Evolutionary conservation across 176 grass and related monocot species (phyloP).

Genomic region (Eragrostis nindensis): DNA sequence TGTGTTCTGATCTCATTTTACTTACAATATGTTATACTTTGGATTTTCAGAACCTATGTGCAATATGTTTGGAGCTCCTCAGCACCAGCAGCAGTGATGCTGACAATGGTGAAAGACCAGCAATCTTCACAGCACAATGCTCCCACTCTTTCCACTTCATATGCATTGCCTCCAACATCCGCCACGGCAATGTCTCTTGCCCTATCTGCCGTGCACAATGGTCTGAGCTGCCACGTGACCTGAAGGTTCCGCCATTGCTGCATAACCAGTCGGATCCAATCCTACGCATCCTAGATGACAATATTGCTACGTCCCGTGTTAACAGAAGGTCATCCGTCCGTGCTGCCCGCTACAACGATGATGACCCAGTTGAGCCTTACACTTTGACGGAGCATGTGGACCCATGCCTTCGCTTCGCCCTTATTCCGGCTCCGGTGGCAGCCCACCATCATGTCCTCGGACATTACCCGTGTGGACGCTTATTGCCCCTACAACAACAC

Average conservation of each 20-base stretch:
- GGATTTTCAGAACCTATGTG: constrained; percentile 73
- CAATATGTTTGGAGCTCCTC: constrained; percentile 91
- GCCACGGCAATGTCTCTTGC: constrained; percentile 83
- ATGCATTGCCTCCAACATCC: constrained; percentile 92
- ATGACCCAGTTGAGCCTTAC: constrained; percentile 78
- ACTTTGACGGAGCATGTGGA: constrained; percentile 45
- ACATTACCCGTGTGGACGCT: constrained; percentile 48
- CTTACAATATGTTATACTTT: background rate
- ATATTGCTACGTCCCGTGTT: constrained; percentile 82
- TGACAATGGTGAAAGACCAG: constrained; percentile 34
- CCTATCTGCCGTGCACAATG: constrained; percentile 93
- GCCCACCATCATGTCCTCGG: constrained; percentile 42
- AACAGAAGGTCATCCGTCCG: constrained; percentile 80
- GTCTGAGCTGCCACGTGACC: constrained; percentile 80
- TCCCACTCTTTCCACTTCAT: constrained; percentile 84
- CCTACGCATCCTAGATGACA: constrained; percentile 94
- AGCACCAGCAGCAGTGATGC: constrained; percentile 22
- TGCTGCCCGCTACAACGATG: constrained; percentile 78
- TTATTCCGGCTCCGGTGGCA: constrained; percentile 52
- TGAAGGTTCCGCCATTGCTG: constrained; percentile 64
- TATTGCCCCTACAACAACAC: constrained; percentile 55
- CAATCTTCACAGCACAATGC: constrained; percentile 81
- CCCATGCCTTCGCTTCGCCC: constrained; percentile 62
- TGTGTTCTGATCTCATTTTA: constrained; percentile 2
- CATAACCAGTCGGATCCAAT: constrained; percentile 74